Conservation (phyloP, 1,284 basidiomycete genomes). For the Malassezia vespertilionis region DNA sequence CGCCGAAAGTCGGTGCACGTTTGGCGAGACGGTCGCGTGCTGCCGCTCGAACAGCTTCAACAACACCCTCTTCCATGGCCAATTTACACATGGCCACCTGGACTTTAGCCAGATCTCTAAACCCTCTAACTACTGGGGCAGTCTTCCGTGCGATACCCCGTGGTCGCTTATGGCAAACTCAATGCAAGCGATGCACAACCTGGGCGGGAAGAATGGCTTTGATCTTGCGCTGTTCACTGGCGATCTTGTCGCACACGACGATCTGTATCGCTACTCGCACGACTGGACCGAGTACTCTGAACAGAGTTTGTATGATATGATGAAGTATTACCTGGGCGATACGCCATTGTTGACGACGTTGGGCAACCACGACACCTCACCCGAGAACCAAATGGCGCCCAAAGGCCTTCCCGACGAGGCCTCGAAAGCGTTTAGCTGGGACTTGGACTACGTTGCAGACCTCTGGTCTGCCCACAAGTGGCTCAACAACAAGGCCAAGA, state of each 20-base stretch:
- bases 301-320: conserved; percentile 37
- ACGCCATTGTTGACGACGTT: conserved; percentile 40
- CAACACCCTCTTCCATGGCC: conserved; percentile 18
- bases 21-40: conserved; percentile 53
- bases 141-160: conserved; percentile 58
- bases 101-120: conserved; percentile 24
- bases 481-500: conserved; percentile 57
- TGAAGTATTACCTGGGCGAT: conserved; percentile 27
- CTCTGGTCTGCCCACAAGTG: conserved; percentile 53
- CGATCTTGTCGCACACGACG: conserved; percentile 57
- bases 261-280: conserved; percentile 34
- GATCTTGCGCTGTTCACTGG: conserved; percentile 64
- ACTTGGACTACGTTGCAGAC: conserved; percentile 31
- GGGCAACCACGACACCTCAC: conserved; percentile 44
- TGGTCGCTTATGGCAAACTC: conserved; percentile 57
- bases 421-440: conserved; percentile 34
- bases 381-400: conserved; percentile 30
- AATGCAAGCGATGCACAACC: conserved; percentile 59
- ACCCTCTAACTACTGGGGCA: conserved; percentile 38
- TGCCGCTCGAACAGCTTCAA: conserved; percentile 59
- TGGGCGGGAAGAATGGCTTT: conserved; percentile 56
- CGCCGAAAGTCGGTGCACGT: conserved; percentile 63
- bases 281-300: conserved; percentile 40
- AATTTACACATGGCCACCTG: conserved; percentile 49
- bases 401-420: conserved; percentile 28